A percentile compares a stretch with the other conserved stretches of the same genome.
Conservation (phyloP, 2,329 filamentous ascomycete species). For the Colletotrichum theobromicola region DNA sequence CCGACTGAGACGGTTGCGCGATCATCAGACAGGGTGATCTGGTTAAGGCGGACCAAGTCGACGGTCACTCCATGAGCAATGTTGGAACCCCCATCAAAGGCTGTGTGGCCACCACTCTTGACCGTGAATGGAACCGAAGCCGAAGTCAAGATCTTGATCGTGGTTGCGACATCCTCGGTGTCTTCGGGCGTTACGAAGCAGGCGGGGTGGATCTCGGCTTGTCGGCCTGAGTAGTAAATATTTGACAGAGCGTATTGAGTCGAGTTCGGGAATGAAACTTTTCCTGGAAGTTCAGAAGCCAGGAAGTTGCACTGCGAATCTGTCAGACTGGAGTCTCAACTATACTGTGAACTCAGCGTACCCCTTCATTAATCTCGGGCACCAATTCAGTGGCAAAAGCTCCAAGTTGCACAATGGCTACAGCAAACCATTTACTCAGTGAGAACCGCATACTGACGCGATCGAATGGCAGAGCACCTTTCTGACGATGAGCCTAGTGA, state of each 20-base stretch:
- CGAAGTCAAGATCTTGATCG: conserved; percentile 26
- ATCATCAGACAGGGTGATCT: conserved; percentile 35
- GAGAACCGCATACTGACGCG: background rate
- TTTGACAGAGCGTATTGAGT: conserved; percentile 26
- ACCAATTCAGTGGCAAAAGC: background rate
- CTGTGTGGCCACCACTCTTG: conserved; percentile 57
- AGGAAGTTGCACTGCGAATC: conserved; percentile 23
- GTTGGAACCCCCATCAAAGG: conserved; percentile 49
- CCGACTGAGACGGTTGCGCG: conserved; percentile 43
- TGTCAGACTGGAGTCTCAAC: background rate
- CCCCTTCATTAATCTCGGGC: background rate
- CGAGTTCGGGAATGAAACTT: conserved; percentile 26
- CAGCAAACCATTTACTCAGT: background rate
- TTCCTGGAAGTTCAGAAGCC: conserved; percentile 20
- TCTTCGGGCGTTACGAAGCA: conserved; percentile 30
- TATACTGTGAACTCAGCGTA: background rate
- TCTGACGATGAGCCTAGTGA: background rate
- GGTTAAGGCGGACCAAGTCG: conserved; percentile 45
- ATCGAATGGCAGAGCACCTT: background rate
- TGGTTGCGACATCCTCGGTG: conserved; percentile 31
- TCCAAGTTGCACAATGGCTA: background rate
- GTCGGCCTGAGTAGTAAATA: conserved; percentile 36
- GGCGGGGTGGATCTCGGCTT: conserved; percentile 26
- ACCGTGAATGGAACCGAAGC: conserved; percentile 46
- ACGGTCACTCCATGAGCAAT: conserved; percentile 44